phyloP scores from a whole-genome alignment of 208 protist species.

The Borovskyia barvae region DNA sequence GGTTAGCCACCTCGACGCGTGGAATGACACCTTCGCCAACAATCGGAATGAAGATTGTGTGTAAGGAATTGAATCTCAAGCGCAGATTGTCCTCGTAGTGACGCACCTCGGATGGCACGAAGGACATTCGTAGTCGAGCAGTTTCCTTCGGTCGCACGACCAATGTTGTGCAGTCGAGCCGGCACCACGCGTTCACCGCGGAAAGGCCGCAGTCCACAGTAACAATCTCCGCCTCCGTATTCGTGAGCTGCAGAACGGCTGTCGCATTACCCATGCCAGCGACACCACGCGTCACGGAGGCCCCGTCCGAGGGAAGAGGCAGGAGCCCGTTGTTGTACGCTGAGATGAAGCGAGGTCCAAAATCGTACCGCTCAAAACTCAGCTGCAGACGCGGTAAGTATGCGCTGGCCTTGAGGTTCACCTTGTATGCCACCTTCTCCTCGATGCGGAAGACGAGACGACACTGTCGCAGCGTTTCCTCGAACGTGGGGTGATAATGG shows the following conservation, averaged over 20 bases:
- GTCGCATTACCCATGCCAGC: constrained; percentile 12
- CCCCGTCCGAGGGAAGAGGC: background rate
- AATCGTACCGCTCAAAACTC: constrained; percentile 85
- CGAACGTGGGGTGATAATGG: constrained; percentile 75
- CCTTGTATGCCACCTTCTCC: constrained; percentile 70
- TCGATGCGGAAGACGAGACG: constrained; percentile 77
- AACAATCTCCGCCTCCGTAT: constrained; percentile 88
- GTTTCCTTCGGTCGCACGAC: constrained; percentile 78
- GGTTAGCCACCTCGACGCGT: constrained; percentile 85
- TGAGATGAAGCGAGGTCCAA: constrained; percentile 91
- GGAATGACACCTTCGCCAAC: constrained; percentile 90
- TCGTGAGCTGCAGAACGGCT: constrained; percentile 80
- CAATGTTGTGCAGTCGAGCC: constrained; percentile 86
- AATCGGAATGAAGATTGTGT: constrained; percentile 76
- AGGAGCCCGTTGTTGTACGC: constrained; percentile 33
- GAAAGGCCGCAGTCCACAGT: constrained; percentile 82
- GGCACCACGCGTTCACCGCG: constrained; percentile 73
- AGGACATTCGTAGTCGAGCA: constrained; percentile 74
- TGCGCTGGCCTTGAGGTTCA: constrained; percentile 75
- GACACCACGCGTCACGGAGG: background rate
- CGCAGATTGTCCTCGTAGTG: constrained; percentile 88
- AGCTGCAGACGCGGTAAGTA: constrained; percentile 89
- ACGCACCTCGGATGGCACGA: constrained; percentile 82
- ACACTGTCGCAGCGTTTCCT: constrained; percentile 71
- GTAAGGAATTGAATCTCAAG: constrained; percentile 93